These are phyloP conservation scores for Asterochloris sp. DNA, from an alignment of 139 green algal species.

Conservation along the genomic window DNA sequence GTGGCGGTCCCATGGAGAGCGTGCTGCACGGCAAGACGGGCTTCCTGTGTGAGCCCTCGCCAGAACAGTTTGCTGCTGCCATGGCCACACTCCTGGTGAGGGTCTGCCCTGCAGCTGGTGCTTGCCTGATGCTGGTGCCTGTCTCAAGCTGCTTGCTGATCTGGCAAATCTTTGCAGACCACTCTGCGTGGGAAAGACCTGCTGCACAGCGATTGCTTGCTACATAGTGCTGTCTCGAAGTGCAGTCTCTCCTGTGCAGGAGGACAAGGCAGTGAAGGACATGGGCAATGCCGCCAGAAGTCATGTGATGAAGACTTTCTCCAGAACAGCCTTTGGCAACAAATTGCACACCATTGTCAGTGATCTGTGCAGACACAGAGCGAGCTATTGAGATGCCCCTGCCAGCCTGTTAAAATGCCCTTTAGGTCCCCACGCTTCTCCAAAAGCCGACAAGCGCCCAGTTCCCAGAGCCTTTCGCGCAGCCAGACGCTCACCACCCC, in stretches of 20 bases:
- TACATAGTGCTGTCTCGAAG: neutral
- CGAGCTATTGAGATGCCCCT: neutral
- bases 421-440: neutral
- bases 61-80: slow-evolving; percentile 45
- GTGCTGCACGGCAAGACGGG: slow-evolving; percentile 64
- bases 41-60: slow-evolving; percentile 57
- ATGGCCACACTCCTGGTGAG: slow-evolving; percentile 43
- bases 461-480: slow-evolving; percentile 5
- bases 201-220: neutral
- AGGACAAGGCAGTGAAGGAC: slow-evolving; percentile 3
- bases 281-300: slow-evolving; percentile 59
- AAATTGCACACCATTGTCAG: slow-evolving; percentile 42
- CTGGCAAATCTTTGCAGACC: neutral
- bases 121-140: neutral
- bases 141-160: neutral
- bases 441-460: slow-evolving; percentile 6
- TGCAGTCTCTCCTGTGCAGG: slow-evolving; percentile 25
- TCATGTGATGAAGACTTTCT: slow-evolving; percentile 68
- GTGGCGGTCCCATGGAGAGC: slow-evolving; percentile 79
- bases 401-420: neutral
- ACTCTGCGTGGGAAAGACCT: slow-evolving; percentile 2
- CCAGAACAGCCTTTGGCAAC: slow-evolving; percentile 63
- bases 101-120: slow-evolving; percentile 16
- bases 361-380: slow-evolving; percentile 12
- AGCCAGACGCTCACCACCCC: neutral